phyloP scores from a whole-genome alignment of 1,139 yeast species.

The Debaryomycetaceae sp. region DNA sequence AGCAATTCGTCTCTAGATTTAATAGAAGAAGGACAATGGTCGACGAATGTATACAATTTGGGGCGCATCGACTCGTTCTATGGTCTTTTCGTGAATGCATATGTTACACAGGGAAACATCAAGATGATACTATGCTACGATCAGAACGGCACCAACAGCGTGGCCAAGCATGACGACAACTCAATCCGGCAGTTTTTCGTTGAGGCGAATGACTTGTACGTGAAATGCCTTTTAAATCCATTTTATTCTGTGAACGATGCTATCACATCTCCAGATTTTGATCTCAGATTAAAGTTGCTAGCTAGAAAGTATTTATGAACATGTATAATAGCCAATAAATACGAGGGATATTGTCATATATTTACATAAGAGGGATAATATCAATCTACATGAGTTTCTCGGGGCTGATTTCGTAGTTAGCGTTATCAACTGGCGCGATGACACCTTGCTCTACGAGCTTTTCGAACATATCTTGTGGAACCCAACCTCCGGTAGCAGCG shows the following conservation, averaged over 20 bases:
- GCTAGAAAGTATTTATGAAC: conserved; percentile 71
- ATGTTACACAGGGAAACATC: conserved; percentile 82
- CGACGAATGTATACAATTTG: conserved; percentile 57
- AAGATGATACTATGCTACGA: conserved; percentile 81
- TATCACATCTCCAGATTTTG: conserved; percentile 73
- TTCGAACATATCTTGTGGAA: conserved; percentile 89
- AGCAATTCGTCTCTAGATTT: conserved; percentile 86
- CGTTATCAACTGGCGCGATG: conserved; percentile 38
- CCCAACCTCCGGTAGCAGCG: conserved; percentile 91
- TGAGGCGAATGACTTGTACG: conserved; percentile 84
- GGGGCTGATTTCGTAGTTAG: conserved; percentile 36
- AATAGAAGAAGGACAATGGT: conserved; percentile 88
- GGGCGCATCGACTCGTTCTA: conserved; percentile 85
- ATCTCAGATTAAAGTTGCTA: conserved; percentile 63
- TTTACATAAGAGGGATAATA: conserved; percentile 1
- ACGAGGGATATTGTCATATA: background rate
- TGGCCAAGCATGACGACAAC: conserved; percentile 55
- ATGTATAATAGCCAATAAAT: background rate
- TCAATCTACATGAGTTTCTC: conserved; percentile 24
- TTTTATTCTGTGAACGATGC: conserved; percentile 78
- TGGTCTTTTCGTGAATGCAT: conserved; percentile 76
- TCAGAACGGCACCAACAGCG: conserved; percentile 5
- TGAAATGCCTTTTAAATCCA: conserved; percentile 82
- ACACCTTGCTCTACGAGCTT: conserved; percentile 65
- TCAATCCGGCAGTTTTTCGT: conserved; percentile 77